Conservation (phyloP, 2,329 filamentous ascomycete genomes). For the Leptosphaerulina australis region DNA sequence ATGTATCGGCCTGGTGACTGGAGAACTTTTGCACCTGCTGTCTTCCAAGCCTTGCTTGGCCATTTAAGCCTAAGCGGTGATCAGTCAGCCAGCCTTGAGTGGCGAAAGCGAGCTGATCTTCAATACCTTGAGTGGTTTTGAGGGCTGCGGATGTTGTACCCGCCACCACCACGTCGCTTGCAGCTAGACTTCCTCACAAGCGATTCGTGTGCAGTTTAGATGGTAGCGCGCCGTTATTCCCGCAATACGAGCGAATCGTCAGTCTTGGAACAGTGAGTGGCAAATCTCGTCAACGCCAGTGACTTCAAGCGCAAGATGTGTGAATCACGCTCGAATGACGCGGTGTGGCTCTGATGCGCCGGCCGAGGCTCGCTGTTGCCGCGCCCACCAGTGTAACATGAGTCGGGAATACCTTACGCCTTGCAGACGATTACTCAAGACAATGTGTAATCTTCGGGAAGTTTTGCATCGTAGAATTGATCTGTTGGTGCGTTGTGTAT, state of each 20-base stretch:
- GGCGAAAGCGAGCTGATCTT: slow-evolving; percentile 11
- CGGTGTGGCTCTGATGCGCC: no score
- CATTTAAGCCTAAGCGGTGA: no score
- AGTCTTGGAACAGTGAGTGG: slow-evolving; percentile 4
- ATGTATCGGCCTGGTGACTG: no score
- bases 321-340: no score
- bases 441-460: slow-evolving; percentile 5
- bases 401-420: neutral
- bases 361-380: slow-evolving; percentile 11
- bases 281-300: slow-evolving; percentile 16
- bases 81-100: slow-evolving; percentile 7
- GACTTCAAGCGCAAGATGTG: neutral
- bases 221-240: slow-evolving; percentile 17
- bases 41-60: no score
- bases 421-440: slow-evolving; percentile 10
- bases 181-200: slow-evolving; percentile 2
- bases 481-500: neutral
- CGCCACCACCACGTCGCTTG: slow-evolving; percentile 7
- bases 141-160: slow-evolving; percentile 1
- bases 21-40: no score
- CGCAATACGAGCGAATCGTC: slow-evolving; percentile 16
- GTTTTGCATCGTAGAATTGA: slow-evolving; percentile 1
- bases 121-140: neutral
- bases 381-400: slow-evolving; percentile 6
- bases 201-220: slow-evolving; percentile 1